Conservation (phyloP, 345 rosid genomes). For the Gossypium stocksii region DNA sequence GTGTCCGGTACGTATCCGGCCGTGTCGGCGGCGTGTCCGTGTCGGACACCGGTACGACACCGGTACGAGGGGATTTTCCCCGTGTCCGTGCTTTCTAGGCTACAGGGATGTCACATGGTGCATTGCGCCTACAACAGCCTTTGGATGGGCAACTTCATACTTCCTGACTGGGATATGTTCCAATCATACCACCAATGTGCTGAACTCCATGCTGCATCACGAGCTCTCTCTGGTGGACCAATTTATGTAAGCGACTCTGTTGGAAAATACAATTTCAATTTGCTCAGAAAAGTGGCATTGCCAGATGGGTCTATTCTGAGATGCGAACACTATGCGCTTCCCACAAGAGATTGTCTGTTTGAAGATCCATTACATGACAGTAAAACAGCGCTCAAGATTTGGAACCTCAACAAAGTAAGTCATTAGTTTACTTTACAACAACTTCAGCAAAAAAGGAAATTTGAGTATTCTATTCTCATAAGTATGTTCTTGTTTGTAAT, state of each 20-base stretch:
- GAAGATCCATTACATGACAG: conserved; percentile 88
- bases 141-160: conserved; percentile 97
- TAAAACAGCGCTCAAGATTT: conserved; percentile 86
- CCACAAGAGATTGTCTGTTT: conserved; percentile 76
- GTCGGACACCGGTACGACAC: no score
- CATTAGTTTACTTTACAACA: no score
- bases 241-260: conserved; percentile 72
- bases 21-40: no score
- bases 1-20: no score
- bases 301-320: conserved; percentile 72
- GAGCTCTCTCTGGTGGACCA: conserved; percentile 81
- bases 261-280: conserved; percentile 66
- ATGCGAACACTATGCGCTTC: conserved; percentile 75
- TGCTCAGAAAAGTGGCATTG: conserved; percentile 59
- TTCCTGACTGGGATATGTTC: conserved; percentile 98
- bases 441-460: no score
- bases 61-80: no score
- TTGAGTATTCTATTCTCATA: background rate
- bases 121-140: conserved; percentile 91
- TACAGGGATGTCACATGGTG: conserved; percentile 95
- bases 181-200: conserved; percentile 91
- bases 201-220: conserved; percentile 88
- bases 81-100: no score
- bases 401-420: conserved; percentile 84
- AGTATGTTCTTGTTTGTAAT: conserved; percentile 16